phyloP scores from a whole-genome alignment of 352 stramenopile species.

The Blastocystis sp. region DNA sequence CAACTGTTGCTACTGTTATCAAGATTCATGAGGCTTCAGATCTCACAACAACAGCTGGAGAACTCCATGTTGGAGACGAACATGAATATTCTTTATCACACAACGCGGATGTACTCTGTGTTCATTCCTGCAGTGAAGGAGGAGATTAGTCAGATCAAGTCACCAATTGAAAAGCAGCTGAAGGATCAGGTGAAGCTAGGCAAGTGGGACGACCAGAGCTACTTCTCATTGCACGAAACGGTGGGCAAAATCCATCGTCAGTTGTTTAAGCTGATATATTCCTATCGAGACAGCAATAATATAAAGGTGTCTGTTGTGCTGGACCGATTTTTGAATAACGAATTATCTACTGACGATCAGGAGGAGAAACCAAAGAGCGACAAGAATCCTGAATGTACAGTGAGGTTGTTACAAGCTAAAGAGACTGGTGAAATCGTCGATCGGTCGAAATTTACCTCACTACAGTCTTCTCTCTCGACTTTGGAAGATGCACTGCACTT shows the following conservation, averaged over 20 bases:
- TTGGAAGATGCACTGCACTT: background rate
- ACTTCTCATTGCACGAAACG: slow-evolving; percentile 93
- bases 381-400: background rate
- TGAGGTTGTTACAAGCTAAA: background rate
- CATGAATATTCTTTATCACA: slow-evolving; percentile 61
- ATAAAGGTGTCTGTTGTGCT: slow-evolving; percentile 19
- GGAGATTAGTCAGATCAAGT: slow-evolving; percentile 76
- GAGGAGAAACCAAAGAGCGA: slow-evolving; percentile 63
- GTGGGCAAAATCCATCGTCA: slow-evolving; percentile 89
- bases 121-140: slow-evolving; percentile 69
- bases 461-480: background rate
- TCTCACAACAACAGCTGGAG: background rate
- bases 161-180: slow-evolving; percentile 89
- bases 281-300: slow-evolving; percentile 52
- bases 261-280: slow-evolving; percentile 59
- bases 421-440: background rate
- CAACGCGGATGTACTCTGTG: slow-evolving; percentile 84
- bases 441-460: background rate
- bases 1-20: slow-evolving; percentile 72
- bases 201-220: slow-evolving; percentile 99
- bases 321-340: slow-evolving; percentile 64
- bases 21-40: background rate
- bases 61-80: slow-evolving; percentile 13
- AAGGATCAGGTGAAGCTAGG: slow-evolving; percentile 94
- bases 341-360: slow-evolving; percentile 79